phyloP scores from a whole-genome alignment of 1,284 basidiomycete species.

The Fomitopsis palustris region DNA sequence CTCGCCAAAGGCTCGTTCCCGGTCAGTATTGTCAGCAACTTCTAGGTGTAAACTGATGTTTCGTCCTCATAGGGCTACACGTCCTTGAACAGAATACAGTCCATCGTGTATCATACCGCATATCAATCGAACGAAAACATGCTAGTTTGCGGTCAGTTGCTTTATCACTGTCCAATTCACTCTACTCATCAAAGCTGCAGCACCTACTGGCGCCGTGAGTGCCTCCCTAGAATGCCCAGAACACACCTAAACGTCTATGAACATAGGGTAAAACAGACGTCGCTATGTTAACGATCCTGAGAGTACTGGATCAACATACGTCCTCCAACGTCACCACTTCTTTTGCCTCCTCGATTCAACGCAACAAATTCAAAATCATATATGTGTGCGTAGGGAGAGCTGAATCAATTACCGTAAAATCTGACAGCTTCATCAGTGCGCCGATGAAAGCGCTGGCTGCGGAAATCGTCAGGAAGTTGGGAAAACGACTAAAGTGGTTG shows the following conservation, averaged over 20 bases:
- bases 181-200: conserved; percentile 34
- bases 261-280: conserved; percentile 97
- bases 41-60: neutral
- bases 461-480: conserved; percentile 93
- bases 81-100: conserved; percentile 92
- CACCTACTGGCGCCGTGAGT: conserved; percentile 92
- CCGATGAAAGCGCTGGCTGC: conserved; percentile 99
- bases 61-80: conserved; percentile 69
- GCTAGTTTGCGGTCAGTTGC: conserved; percentile 84
- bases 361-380: conserved; percentile 90
- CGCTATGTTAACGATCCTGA: conserved; percentile 91
- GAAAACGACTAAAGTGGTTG: conserved; percentile 90
- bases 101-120: conserved; percentile 91
- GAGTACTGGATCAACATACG: conserved; percentile 79
- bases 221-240: neutral
- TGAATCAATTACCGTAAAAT: neutral
- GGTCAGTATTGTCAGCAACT: conserved; percentile 40
- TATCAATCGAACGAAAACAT: conserved; percentile 96
- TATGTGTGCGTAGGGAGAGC: conserved; percentile 72
- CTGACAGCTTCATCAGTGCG: conserved; percentile 48
- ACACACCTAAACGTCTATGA: conserved; percentile 2
- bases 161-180: neutral
- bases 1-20: conserved; percentile 88
- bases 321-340: conserved; percentile 30
- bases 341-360: conserved; percentile 56